Evolutionary conservation across 179 eudicot genomes (phyloP), one percentile per base, ranked within the genome.

Genomic region (Camellia oleifera): DNA sequence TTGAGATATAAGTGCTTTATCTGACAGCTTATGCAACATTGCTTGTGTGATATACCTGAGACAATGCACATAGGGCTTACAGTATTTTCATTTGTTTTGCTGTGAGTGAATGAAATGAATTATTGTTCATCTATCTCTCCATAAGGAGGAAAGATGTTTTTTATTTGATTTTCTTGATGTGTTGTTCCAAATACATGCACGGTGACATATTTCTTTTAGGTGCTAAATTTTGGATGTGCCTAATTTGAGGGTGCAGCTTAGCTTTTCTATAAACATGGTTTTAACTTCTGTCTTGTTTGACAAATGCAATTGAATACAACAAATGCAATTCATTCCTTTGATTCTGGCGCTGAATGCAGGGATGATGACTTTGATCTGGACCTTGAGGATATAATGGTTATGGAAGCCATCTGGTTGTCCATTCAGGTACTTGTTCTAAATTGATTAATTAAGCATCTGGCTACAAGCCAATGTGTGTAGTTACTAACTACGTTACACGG

Each of bases 341-440:
- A 68, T 81, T 26, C 42, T 74, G 74, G 69, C 4, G 11, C 14
- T 57, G 71, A 72, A 56, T 84, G 72, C 88, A 96, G 99, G 88
- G 93, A 86, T 70, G 95, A 91, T 71, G 98, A 93, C 56, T 89
- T 92, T 87, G 98, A 92, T 82, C 79, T 94, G 80, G 97, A 96
- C 86, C 98, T 94, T 78, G 99, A 97, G 82, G 98, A 92, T 84
- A 91, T 97, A 67, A 97, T 97, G 99, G 93, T 97, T 48, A 94
- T 94, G 98, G 97, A 97, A 91, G 99, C 99, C 77, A 88, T 97
- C 82, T 97, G 99, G 99, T 88, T 92, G 82, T 97, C 99, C 73
- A 94, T 92, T 81, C 99, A 94, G 99, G 99, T 94, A 84, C 44
- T 23, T 72, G 53, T 69, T 61, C 5, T 61, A 17, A 50, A 7